Percentiles rank a stretch among this genome's conserved stretches.
Evolutionary conservation across 345 rosid species (phyloP).

Genomic region (Salix udensis): DNA sequence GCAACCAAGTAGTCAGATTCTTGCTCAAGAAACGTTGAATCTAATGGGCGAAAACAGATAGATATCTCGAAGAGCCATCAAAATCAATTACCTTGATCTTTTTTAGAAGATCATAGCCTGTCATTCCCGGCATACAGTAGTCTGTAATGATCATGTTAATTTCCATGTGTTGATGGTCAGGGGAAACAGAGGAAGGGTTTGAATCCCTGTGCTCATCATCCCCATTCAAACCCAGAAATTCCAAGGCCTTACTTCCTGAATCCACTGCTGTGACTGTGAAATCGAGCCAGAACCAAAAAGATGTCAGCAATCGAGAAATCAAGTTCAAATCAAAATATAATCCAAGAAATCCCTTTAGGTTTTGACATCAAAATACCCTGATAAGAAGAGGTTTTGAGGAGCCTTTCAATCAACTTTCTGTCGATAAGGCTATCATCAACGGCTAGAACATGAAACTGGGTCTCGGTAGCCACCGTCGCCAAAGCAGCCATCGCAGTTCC

Average conservation of each 20-base stretch:
- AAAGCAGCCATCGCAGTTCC: conserved; percentile 1
- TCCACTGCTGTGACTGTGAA: conserved; percentile 81
- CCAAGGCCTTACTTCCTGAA: conserved; percentile 85
- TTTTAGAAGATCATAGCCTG: conserved; percentile 88
- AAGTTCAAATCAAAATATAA: neutral
- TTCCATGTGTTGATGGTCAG: conserved; percentile 32
- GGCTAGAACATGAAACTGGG: conserved; percentile 87
- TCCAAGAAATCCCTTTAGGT: neutral
- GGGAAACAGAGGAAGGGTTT: conserved; percentile 35
- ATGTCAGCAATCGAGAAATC: neutral
- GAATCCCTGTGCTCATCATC: conserved; percentile 23
- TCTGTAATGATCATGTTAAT: conserved; percentile 85
- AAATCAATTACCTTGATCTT: conserved; percentile 56
- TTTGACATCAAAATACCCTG: conserved; percentile 42
- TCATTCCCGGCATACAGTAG: conserved; percentile 97
- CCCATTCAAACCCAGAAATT: conserved; percentile 60
- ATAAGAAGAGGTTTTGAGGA: conserved; percentile 80
- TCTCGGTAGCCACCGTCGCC: conserved; percentile 25
- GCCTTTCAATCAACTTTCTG: conserved; percentile 77
- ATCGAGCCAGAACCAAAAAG: neutral
- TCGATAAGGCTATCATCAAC: conserved; percentile 85
- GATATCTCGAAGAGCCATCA: neutral
- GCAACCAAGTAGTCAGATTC: neutral
- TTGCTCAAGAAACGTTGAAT: no score
- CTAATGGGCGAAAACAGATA: neutral